Percentiles rank a stretch among this genome's conserved stretches.
Conservation (phyloP, 495 filamentous ascomycete genomes). For the Penicillium crystallinum region DNA sequence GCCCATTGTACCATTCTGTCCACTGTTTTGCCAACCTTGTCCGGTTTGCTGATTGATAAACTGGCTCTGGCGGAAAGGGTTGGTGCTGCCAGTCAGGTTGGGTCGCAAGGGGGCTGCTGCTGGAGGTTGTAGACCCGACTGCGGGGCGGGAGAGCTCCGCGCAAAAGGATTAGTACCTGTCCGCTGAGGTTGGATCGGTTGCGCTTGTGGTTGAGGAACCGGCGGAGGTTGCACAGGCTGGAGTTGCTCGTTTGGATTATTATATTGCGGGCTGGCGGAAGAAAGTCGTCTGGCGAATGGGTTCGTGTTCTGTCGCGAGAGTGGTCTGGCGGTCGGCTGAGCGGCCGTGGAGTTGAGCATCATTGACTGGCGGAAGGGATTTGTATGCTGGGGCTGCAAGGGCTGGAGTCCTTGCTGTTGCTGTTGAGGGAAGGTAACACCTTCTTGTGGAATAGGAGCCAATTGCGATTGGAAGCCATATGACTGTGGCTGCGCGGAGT, state of each 20-base stretch:
- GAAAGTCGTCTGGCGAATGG: slow-evolving; percentile 66
- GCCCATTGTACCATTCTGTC: slow-evolving; percentile 71
- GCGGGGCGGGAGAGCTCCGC: slow-evolving; percentile 37
- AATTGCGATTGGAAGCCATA: slow-evolving; percentile 47
- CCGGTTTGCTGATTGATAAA: slow-evolving; percentile 87
- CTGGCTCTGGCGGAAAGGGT: slow-evolving; percentile 85
- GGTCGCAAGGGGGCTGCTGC: slow-evolving; percentile 51
- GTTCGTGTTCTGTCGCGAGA: slow-evolving; percentile 71
- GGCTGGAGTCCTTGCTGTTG: slow-evolving; percentile 27
- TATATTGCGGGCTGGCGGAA: slow-evolving; percentile 36
- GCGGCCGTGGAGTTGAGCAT: slow-evolving; percentile 52
- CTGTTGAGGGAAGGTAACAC: slow-evolving; percentile 47
- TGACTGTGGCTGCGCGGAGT: slow-evolving; percentile 61
- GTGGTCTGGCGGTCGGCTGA: slow-evolving; percentile 32
- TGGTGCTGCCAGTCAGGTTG: slow-evolving; percentile 81
- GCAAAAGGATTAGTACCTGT: slow-evolving; percentile 52
- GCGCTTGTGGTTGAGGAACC: slow-evolving; percentile 33
- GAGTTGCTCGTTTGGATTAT: slow-evolving; percentile 27
- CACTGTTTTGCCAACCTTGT: slow-evolving; percentile 73
- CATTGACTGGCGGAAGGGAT: slow-evolving; percentile 87
- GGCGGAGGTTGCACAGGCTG: slow-evolving; percentile 28
- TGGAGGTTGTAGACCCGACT: slow-evolving; percentile 34
- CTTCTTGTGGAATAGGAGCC: slow-evolving; percentile 61
- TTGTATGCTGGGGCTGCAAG: slow-evolving; percentile 55
- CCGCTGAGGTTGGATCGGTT: slow-evolving; percentile 37